Evolutionary conservation across 225 moss, liverwort and hornwort species (phyloP).

Genomic region (Straminergon stramineum): DNA sequence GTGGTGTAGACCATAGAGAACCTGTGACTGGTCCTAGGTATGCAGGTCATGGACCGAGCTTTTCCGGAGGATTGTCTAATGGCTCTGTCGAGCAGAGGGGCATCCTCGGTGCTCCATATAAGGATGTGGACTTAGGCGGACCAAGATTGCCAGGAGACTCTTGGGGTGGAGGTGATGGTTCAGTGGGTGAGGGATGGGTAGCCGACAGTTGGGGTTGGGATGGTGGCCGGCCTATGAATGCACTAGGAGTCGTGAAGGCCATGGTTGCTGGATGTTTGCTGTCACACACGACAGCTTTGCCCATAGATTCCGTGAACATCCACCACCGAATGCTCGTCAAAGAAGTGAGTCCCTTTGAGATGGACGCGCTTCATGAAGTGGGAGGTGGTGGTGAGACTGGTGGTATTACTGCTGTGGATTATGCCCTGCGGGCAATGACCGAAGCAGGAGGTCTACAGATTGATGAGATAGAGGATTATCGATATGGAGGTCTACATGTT

Average conservation of each 20-base stretch:
- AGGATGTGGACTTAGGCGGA: constrained; percentile 45
- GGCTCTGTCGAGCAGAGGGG: constrained; percentile 56
- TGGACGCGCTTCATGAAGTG: constrained; percentile 62
- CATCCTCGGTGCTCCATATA: constrained; percentile 42
- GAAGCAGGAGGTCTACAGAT: constrained; percentile 75
- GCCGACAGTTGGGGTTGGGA: constrained; percentile 62
- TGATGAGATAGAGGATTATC: constrained; percentile 95
- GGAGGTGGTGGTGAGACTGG: constrained; percentile 79
- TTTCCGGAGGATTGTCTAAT: constrained; percentile 34
- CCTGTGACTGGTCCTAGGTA: constrained; percentile 7
- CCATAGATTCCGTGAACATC: constrained; percentile 62
- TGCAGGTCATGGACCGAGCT: constrained; percentile 30
- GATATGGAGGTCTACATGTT: constrained; percentile 67
- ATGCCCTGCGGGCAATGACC: constrained; percentile 64
- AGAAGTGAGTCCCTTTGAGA: constrained; percentile 51
- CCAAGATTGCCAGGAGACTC: constrained; percentile 21
- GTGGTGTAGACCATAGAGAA: constrained; percentile 30
- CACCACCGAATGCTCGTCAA: constrained; percentile 72
- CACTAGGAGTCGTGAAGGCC: constrained; percentile 72
- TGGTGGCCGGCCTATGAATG: constrained; percentile 56
- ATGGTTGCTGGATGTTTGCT: constrained; percentile 84
- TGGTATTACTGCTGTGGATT: constrained; percentile 77
- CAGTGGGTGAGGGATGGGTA: constrained; percentile 51
- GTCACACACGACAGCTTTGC: constrained; percentile 44
- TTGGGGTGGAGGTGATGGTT: constrained; percentile 52